Evolutionary conservation across 306 rosid genomes (phyloP), one percentile per base, ranked within the genome.

Genomic region (Pachyrhizus erosus): DNA sequence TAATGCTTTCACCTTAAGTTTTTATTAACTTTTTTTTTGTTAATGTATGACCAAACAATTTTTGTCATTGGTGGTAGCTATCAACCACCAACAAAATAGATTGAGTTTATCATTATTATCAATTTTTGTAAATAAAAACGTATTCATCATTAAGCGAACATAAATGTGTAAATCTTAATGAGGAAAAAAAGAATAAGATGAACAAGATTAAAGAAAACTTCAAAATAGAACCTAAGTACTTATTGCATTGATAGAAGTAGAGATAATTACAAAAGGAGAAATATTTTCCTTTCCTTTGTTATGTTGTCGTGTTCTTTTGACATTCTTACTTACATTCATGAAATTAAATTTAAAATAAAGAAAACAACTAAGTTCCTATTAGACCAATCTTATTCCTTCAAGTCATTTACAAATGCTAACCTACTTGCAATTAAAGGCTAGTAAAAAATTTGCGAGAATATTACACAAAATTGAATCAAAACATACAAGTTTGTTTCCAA

Each of bases 361-460:
- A 73, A 83, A 52, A 58, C 46, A 79, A 46, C 61, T 15, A 75
- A 82, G 73, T 68, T 49, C 48, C 77, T 80, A 87, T 84, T 70
- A 86, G 86, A 82, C 77, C 78, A 86, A 89, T 15, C 88, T 93
- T 93, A 90, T 86, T 91, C 84, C 83, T 64, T 83, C 76, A 78
- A 83, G 78, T 82, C 87, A 93, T 93, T 85, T 96, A 96, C 99
- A 96, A 84, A 83, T 84, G 91, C 93, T 89, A 87, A 78, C 80
- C 85, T 20, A 84, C 46, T 68, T 85, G 89, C 23, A 72, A 75
- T 61, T 81, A 62, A 80, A 80, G 70, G 88, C 66, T 33, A 75
- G 88, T 87, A 87, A 93, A 40, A 85, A 95, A 95, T 87, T 79
- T 84, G 79, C 80, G 89, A 89, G 91, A 83, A 86, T 87, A 80